A percentile compares a stretch with the other conserved stretches of the same genome.
Evolutionary conservation across 345 rosid genomes (phyloP).

Genomic region (Camelina neglecta): DNA sequence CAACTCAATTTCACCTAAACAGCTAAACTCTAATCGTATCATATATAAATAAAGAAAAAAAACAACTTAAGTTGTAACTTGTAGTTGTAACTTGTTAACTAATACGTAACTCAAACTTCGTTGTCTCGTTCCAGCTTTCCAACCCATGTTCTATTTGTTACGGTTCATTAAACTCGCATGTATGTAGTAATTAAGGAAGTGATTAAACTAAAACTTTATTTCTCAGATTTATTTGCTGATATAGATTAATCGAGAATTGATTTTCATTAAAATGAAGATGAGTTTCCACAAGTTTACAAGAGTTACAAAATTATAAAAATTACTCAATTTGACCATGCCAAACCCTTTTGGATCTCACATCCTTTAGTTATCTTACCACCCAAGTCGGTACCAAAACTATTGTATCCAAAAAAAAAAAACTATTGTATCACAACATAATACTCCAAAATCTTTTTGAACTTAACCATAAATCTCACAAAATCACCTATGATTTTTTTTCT

Average conservation of each 20-base stretch:
- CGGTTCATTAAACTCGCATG: conserved; percentile 28
- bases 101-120: neutral
- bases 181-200: neutral
- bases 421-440: no score
- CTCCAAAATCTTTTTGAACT: no score
- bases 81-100: neutral
- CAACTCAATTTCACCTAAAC: conserved; percentile 24
- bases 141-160: conserved; percentile 10
- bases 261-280: no score
- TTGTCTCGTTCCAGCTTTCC: neutral
- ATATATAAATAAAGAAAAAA: no score
- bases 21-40: conserved; percentile 12
- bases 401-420: no score
- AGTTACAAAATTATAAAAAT: conserved; percentile 11
- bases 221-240: no score
- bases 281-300: neutral
- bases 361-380: conserved; percentile 94
- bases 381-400: conserved; percentile 66
- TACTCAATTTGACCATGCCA: conserved; percentile 93
- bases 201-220: neutral
- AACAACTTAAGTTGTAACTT: neutral
- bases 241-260: no score
- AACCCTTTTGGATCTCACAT: conserved; percentile 82
- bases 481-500: no score
- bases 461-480: no score